Conservation (phyloP, 2,329 filamentous ascomycete species). For the Coniochaeta sp. region DNA sequence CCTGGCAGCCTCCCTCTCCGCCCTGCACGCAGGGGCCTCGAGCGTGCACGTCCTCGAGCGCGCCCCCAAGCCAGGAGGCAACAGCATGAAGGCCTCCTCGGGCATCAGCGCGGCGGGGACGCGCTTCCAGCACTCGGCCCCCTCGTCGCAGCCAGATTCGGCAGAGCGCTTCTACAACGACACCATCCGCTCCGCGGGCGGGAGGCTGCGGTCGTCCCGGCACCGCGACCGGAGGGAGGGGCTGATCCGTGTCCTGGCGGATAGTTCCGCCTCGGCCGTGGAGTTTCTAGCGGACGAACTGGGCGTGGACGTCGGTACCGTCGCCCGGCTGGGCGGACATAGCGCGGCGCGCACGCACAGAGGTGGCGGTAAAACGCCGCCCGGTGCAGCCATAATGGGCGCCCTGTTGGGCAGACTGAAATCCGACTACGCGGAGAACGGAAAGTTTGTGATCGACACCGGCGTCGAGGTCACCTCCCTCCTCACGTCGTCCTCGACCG, state of each 20-base stretch:
- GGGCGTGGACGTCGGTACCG: constrained; percentile 49
- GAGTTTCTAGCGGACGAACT: constrained; percentile 26
- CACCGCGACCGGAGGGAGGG: constrained; percentile 25
- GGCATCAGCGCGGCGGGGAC: constrained; percentile 58
- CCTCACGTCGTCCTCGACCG: constrained; percentile 12
- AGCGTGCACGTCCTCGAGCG: constrained; percentile 53
- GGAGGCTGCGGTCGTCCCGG: constrained; percentile 20
- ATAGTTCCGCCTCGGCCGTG: constrained; percentile 4
- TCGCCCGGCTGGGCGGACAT: constrained; percentile 54
- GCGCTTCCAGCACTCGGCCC: constrained; percentile 35
- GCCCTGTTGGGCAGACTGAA: constrained; percentile 44
- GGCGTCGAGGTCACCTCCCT: constrained; percentile 45
- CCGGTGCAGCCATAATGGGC: constrained; percentile 50
- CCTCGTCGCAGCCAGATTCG: not conserved
- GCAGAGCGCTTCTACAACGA: constrained; percentile 39
- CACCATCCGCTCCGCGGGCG: constrained; percentile 49
- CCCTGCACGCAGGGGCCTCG: constrained; percentile 37
- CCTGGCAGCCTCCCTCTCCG: constrained; percentile 49
- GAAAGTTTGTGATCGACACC: constrained; percentile 41
- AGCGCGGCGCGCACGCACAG: constrained; percentile 48
- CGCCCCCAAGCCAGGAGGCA: constrained; percentile 51
- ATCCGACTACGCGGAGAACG: constrained; percentile 24
- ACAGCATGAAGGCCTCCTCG: constrained; percentile 60
- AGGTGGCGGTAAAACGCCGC: constrained; percentile 45
- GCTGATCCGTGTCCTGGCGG: constrained; percentile 41